phyloP scores from a whole-genome alignment of 2,329 filamentous ascomycete species.

The Ophiostoma ulmi region DNA sequence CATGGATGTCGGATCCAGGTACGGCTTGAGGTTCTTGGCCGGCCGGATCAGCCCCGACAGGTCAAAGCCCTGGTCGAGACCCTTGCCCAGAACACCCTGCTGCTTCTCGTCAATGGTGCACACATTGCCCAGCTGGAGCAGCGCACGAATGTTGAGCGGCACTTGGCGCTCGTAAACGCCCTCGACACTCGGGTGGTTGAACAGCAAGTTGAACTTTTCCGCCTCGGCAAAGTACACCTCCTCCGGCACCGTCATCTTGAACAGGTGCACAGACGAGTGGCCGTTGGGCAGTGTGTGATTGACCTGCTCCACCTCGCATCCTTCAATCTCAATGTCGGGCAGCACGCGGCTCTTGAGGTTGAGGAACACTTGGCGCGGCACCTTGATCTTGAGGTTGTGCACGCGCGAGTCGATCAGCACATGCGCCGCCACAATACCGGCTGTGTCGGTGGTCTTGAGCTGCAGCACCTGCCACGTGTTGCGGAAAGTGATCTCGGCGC shows the following conservation, averaged over 20 bases:
- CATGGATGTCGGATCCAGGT: conserved; percentile 69
- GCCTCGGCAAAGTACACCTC: conserved; percentile 79
- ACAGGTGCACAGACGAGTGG: conserved; percentile 86
- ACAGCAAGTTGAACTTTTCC: conserved; percentile 74
- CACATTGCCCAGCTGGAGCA: conserved; percentile 82
- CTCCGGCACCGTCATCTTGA: conserved; percentile 87
- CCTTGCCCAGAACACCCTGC: conserved; percentile 83
- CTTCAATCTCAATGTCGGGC: conserved; percentile 80
- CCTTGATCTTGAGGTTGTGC: conserved; percentile 79
- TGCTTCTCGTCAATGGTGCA: conserved; percentile 93
- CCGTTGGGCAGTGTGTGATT: conserved; percentile 91
- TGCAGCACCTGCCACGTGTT: conserved; percentile 95
- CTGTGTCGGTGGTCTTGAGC: conserved; percentile 72
- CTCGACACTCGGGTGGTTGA: conserved; percentile 91
- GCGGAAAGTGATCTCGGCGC: conserved; percentile 83
- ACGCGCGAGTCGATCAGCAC: conserved; percentile 92
- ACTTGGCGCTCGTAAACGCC: conserved; percentile 95
- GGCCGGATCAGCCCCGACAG: conserved; percentile 67
- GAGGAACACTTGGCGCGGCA: conserved; percentile 82
- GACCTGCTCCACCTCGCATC: conserved; percentile 86
- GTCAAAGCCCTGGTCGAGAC: conserved; percentile 90
- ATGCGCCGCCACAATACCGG: conserved; percentile 81
- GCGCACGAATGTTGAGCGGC: conserved; percentile 76
- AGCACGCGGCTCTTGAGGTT: conserved; percentile 85
- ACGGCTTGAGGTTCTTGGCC: conserved; percentile 55